Conservation (phyloP, 768 basidiomycete species). For the Podaxis rugospora region DNA sequence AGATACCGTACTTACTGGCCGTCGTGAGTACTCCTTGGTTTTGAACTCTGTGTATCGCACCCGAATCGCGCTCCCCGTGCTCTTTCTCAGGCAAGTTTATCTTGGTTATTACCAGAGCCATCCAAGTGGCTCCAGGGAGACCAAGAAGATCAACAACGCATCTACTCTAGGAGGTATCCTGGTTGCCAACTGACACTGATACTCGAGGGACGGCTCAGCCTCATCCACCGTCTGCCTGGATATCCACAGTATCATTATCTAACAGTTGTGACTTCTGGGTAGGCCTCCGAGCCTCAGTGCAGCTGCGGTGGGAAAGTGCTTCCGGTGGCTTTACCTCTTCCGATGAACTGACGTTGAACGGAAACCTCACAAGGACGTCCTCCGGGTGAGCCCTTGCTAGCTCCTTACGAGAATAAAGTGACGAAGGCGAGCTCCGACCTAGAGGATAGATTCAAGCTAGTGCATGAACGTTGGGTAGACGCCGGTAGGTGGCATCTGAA, state of each 20-base stretch:
- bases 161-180: neutral
- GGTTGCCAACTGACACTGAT: neutral
- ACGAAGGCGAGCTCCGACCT: neutral
- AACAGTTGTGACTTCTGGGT: conserved; percentile 5
- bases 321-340: conserved; percentile 6
- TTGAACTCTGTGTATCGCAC: too few species aligned
- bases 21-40: neutral
- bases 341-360: neutral
- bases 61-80: neutral
- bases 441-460: neutral
- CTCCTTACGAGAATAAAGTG: neutral
- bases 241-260: neutral
- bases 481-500: neutral
- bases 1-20: neutral
- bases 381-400: neutral
- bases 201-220: neutral
- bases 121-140: conserved; percentile 5
- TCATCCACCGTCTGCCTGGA: neutral
- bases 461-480: neutral
- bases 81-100: conserved; percentile 2
- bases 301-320: neutral
- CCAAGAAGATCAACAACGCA: neutral
- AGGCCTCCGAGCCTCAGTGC: conserved; percentile 5
- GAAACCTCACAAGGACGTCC: neutral
- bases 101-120: neutral